Conservation (phyloP, 441 rosid species). For the Brassica hybrid region DNA sequence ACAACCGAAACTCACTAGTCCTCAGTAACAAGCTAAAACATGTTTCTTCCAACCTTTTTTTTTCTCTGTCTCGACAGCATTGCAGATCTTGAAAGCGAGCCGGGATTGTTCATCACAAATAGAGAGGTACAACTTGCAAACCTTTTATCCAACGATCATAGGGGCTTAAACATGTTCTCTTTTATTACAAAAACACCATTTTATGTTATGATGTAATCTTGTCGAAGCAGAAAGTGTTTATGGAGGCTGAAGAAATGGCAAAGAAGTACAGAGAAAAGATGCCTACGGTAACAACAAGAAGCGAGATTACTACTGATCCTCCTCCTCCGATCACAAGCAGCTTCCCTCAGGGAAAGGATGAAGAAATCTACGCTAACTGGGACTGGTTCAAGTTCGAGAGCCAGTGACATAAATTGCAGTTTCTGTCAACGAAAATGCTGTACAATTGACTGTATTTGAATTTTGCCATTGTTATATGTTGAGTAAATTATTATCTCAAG, state of each 20-base stretch:
- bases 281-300: conserved; percentile 36
- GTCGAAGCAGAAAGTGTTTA: conserved; percentile 66
- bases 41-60: not conserved
- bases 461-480: conserved; percentile 15
- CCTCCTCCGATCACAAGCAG: conserved; percentile 44
- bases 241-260: conserved; percentile 87
- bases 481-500: conserved; percentile 24
- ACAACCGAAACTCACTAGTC: not conserved
- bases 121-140: conserved; percentile 59
- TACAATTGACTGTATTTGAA: conserved; percentile 25
- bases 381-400: conserved; percentile 87
- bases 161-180: not conserved
- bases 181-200: not conserved
- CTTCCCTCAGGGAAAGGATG: conserved; percentile 57
- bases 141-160: not conserved
- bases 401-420: conserved; percentile 35
- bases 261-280: conserved; percentile 69
- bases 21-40: not conserved
- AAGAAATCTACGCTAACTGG: conserved; percentile 77
- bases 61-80: conserved; percentile 48
- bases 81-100: conserved; percentile 88
- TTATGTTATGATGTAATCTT: not conserved
- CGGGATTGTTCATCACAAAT: conserved; percentile 71
- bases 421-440: conserved; percentile 14
- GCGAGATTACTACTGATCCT: conserved; percentile 31